These are phyloP conservation scores for Pestalotiopsis sp. DNA, from an alignment of 2,329 filamentous ascomycete species.

Conservation along the genomic window DNA sequence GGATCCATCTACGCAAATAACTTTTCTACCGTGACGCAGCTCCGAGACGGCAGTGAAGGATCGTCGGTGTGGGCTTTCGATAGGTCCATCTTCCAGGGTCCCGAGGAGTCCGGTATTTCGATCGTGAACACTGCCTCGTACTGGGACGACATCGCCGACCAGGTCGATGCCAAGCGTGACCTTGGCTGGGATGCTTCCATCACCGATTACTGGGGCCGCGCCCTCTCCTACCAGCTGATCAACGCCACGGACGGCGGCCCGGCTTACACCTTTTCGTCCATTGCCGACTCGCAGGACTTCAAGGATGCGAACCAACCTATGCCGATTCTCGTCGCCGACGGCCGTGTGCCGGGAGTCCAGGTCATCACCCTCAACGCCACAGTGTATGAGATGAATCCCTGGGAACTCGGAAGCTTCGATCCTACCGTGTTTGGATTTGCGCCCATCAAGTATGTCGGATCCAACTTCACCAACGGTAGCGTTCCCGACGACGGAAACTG, in stretches of 20 bases:
- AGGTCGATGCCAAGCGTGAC: slow-evolving; percentile 62
- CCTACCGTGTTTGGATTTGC: slow-evolving; percentile 72
- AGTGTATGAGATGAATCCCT: slow-evolving; percentile 78
- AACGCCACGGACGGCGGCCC: slow-evolving; percentile 69
- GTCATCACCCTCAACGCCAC: slow-evolving; percentile 73
- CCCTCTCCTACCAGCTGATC: slow-evolving; percentile 71
- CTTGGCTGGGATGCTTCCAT: slow-evolving; percentile 68
- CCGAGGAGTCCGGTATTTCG: slow-evolving; percentile 27
- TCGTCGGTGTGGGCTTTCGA: slow-evolving; percentile 39
- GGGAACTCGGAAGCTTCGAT: slow-evolving; percentile 78
- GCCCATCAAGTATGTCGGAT: slow-evolving; percentile 72
- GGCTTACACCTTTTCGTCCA: slow-evolving; percentile 73
- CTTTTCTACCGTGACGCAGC: slow-evolving; percentile 62
- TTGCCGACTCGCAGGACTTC: slow-evolving; percentile 66
- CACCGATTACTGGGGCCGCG: slow-evolving; percentile 76
- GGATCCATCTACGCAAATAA: slow-evolving; percentile 77
- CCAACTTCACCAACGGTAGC: slow-evolving; percentile 67
- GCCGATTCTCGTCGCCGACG: slow-evolving; percentile 74
- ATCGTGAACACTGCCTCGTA: slow-evolving; percentile 48
- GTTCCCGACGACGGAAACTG: slow-evolving; percentile 62
- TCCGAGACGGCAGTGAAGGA: slow-evolving; percentile 30
- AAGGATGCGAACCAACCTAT: slow-evolving; percentile 65
- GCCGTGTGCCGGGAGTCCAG: slow-evolving; percentile 62
- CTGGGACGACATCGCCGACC: slow-evolving; percentile 59
- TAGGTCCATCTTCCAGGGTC: slow-evolving; percentile 38